Evolutionary conservation across 164 flowering plant species (phyloP), one percentile per base, ranked within the genome.

Genomic region (Vitis labrusca): DNA sequence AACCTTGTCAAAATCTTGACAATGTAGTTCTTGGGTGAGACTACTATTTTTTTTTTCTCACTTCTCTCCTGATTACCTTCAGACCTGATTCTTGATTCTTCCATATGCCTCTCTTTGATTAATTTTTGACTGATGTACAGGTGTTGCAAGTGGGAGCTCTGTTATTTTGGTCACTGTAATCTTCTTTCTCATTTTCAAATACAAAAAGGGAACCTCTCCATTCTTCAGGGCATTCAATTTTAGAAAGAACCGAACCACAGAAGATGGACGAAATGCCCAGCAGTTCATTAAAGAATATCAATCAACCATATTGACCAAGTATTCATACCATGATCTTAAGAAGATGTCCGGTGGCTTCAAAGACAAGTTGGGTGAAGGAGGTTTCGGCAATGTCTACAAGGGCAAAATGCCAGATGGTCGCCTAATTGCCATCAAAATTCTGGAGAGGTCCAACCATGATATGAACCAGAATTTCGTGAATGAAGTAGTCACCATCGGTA

Each of bases 401-500:
- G 77, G 77, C 17, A 59, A 70, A 29, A 19, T 70, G 27, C 44
- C 52, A 16, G 73, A 75, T 54, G 74, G 73, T 12, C 77, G 64
- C 10, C 16, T 53, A 10, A 56, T 75, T 56, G 78, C 78, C 1
- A 70, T 57, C 51, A 75, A 75, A 55, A 44, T 65, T 53, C 62
- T 75, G 14, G 67, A 75, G 62, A 75, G 71, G 56, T 63, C 63
- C 14, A 14, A 10, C 2, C 63, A 61, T 15, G 9, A 32, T 13
- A 37, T 2, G 44, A 52, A 63, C 63, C 63, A 75, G 37, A 63
- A 75, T 59, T 75, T 75, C 65, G 29, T 64, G 5, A 70, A 70
- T 12, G 77, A 74, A 70, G 73, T 74, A 2, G 49, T 59, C 23
- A 70, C 73, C 50, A 70, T 75, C 8, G 74, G 78, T 8, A 53